Base-by-base conservation (phyloP, 345 rosid species). In the Kandelia obovata region DNA sequence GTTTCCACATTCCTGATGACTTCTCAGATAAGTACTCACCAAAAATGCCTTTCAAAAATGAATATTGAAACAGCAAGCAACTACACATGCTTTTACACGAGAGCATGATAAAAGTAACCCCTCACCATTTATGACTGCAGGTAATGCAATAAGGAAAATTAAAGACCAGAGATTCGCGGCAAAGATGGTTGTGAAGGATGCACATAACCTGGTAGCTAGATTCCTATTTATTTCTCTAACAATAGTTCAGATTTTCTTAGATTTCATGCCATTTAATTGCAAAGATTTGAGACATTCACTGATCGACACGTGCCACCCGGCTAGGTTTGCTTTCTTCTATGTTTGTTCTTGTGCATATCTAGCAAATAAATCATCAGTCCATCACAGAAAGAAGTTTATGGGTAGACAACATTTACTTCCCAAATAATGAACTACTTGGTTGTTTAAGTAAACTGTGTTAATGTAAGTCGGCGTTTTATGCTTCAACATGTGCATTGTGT, bases 21-120 rank as follows among this genome's bases (percentile, higher is more conserved):
- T 47, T 47, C 49, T 8, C 57, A 57, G 37, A 43, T 59, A 35
- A 66, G 66, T 59, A 34, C 74, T 62, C 39, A 25, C 72, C 68
- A 49, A 32, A 15, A 62, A 8, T 28, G 23, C 15, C 37, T 27
- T 59, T 15, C 39, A 57, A 56, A 25, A 21, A 37, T 35, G 46
- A 32, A 32, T 64, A 46, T 9, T 47, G 69, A 10, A n/a, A 39
- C 51, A 2, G 25, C 53, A 64, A 51, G 30, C 19, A 35, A 27
- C 31, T 63, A 1, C 66, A 46, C 27, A 11, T 61, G n/a, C 19
- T 20, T 34, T 69, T 74, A 56, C 57, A 63, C 47, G 9, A 5
- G 27, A 8, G 52, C 51, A 26, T 6, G 16, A 7, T 26, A 49
- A 28, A 23, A 52, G 35, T 34, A 65, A 25, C 47, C 64, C 53